Base-by-base conservation (phyloP, 208 protist species). In the Acanthamoeba lenticulata region DNA sequence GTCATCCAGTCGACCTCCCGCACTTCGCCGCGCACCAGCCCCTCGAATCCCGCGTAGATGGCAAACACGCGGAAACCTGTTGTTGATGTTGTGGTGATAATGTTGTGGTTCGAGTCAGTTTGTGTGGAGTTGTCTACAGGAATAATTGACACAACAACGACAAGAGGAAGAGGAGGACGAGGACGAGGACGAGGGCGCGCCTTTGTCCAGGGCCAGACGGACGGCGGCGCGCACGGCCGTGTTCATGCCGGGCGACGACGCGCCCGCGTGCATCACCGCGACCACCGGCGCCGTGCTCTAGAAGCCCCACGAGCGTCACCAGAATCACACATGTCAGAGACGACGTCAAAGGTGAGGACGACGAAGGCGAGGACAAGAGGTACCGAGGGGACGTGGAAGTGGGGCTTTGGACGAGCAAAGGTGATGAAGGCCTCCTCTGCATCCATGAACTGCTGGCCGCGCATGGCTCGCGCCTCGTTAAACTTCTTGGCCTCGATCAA, bases 221-320 rank as follows among this genome's bases (percentile, higher is more conserved):
- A 92, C 65, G 29, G 94, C 96, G 15, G 92, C 94, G 47, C 95
- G 38, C 21, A 94, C 81, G 27, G 94, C 94, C 36, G 94, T 89
- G 86, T 97, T 97, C 95, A 97, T 97, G 93, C 97, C 97, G 38
- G 95, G 90, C 29, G 95, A 94, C 6, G 97, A 95, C 11, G 96
- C 97, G 52, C 97, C 97, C 4, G 72, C 77, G 74, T 96, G 93
- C 21, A 97, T 69, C 7, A 97, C 94, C 1, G 90, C 91, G 36
- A 97, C 38, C 29, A 44, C n/a, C 44, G 81, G 81, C 19, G 29
- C 55, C 13, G 29, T 60, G 45, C 19, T 49, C 55, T 90, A 24
- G 32, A 69, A 13, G 0, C 19, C 29, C 11, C 9, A 4, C 77
- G 21, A 24, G 27, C 17, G 40, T 86, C 29, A 45, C 11, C 45